Evolutionary conservation across 2,329 filamentous ascomycete genomes (phyloP).

Genomic region (Gliomastix tumulicola): DNA sequence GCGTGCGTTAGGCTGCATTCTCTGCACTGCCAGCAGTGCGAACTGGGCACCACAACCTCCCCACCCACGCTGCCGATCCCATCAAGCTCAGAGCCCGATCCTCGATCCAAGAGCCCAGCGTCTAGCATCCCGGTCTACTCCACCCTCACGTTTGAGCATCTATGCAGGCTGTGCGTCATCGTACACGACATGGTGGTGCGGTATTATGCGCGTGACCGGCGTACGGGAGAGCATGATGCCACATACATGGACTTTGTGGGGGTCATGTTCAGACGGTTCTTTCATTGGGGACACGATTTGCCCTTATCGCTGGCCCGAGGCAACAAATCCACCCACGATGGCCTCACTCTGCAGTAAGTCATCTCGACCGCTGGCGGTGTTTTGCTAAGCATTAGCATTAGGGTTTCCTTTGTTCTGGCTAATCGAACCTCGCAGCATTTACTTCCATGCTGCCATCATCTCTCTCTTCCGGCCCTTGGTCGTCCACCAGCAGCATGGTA

Average conservation of each 20-base stretch:
- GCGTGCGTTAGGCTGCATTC: conserved; percentile 2
- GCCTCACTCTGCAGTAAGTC: conserved; percentile 6
- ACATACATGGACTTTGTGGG: background rate
- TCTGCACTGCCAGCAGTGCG: conserved; percentile 4
- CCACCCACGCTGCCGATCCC: conserved; percentile 2
- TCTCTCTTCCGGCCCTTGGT: conserved; percentile 3
- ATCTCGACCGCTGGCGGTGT: too few relatives aligned
- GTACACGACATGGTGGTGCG: conserved; percentile 3
- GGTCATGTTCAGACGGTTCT: conserved; percentile 1
- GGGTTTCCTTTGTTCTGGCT: background rate
- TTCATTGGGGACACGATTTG: conserved; percentile 3
- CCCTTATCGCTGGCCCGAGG: conserved; percentile 3
- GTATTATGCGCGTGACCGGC: background rate
- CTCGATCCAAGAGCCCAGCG: background rate
- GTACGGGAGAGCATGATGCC: too few relatives aligned
- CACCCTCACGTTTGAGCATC: background rate
- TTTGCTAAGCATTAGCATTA: too few relatives aligned
- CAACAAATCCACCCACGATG: conserved; percentile 4
- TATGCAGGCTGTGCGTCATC: conserved; percentile 2
- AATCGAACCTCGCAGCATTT: conserved; percentile 2
- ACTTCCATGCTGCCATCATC: conserved; percentile 5
- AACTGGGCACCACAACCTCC: background rate
- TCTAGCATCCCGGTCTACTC: too few relatives aligned
- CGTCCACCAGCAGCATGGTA: background rate
- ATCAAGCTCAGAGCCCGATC: background rate